phyloP scores from a whole-genome alignment of 805 yeast species.

The Nakazawaea ernobii region DNA sequence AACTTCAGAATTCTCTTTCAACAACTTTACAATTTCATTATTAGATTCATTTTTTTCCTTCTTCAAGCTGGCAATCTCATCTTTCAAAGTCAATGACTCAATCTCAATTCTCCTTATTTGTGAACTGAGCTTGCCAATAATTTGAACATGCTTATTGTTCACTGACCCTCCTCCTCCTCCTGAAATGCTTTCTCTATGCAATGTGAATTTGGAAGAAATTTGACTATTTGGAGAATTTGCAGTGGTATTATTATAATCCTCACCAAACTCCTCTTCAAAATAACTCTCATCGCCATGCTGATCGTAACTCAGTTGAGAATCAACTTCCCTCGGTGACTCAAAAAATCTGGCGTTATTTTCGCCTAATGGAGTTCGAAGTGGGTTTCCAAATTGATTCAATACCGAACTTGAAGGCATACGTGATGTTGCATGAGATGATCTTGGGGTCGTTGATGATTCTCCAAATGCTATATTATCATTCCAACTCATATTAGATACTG shows the following conservation, averaged over 20 bases:
- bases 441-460: constrained; percentile 44
- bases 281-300: neutral
- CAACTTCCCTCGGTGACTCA: constrained; percentile 5
- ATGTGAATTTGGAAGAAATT: constrained; percentile 6
- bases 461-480: constrained; percentile 36
- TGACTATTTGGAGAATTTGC: constrained; percentile 9
- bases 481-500: constrained; percentile 20
- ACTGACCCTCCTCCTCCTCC: constrained; percentile 1
- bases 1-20: constrained; percentile 50
- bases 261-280: constrained; percentile 3
- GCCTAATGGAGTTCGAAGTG: constrained; percentile 1
- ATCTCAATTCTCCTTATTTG: constrained; percentile 76
- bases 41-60: constrained; percentile 62
- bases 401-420: constrained; percentile 7
- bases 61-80: constrained; percentile 49
- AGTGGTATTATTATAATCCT: neutral
- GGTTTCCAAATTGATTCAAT: constrained; percentile 3
- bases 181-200: neutral
- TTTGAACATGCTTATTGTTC: constrained; percentile 40
- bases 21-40: constrained; percentile 54
- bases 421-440: constrained; percentile 5
- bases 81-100: constrained; percentile 61
- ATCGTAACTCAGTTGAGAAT: neutral
- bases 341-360: constrained; percentile 2
- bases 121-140: constrained; percentile 68